Percentiles rank a stretch among this genome's conserved stretches.
Conservation (phyloP, 2,329 filamentous ascomycete genomes). For the Proliferodiscus dingleyae region DNA sequence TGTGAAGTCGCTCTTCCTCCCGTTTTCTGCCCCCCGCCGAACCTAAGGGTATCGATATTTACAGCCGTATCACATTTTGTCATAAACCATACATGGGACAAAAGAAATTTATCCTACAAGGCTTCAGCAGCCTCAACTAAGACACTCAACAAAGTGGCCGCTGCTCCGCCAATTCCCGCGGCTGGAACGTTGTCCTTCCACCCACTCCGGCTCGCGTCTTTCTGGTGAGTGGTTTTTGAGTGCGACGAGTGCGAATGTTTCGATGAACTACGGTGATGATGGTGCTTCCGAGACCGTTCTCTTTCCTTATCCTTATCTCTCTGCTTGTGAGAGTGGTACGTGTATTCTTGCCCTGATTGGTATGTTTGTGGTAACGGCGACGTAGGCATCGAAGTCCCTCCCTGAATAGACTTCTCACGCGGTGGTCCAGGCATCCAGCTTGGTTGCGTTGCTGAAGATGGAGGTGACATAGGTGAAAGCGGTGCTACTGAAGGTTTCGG, state of each 20-base stretch:
- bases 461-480: conserved; percentile 6
- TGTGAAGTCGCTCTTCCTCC: too few species aligned
- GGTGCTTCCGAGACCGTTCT: conserved; percentile 1
- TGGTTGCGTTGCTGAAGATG: background rate
- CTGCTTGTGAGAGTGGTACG: conserved; percentile 1
- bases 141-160: conserved; percentile 53
- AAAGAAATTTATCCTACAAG: conserved; percentile 16
- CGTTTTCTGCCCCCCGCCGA: too few species aligned
- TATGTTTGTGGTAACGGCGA: too few species aligned
- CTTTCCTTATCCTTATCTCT: conserved; percentile 2
- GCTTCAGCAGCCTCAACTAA: conserved; percentile 50
- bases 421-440: conserved; percentile 4
- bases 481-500: conserved; percentile 21
- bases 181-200: conserved; percentile 52
- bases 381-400: background rate
- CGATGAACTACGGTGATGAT: conserved; percentile 1
- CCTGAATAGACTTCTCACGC: background rate
- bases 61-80: background rate
- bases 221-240: conserved; percentile 6
- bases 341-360: conserved; percentile 1
- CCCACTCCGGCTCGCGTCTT: conserved; percentile 33
- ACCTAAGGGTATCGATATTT: background rate
- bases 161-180: conserved; percentile 56
- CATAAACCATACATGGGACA: conserved; percentile 6
- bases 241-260: conserved; percentile 5